A percentile compares a stretch with the other conserved stretches of the same genome.
Evolutionary conservation across 108 stramenopile species (phyloP).

Genomic region (Asterionellopsis glacialis): DNA sequence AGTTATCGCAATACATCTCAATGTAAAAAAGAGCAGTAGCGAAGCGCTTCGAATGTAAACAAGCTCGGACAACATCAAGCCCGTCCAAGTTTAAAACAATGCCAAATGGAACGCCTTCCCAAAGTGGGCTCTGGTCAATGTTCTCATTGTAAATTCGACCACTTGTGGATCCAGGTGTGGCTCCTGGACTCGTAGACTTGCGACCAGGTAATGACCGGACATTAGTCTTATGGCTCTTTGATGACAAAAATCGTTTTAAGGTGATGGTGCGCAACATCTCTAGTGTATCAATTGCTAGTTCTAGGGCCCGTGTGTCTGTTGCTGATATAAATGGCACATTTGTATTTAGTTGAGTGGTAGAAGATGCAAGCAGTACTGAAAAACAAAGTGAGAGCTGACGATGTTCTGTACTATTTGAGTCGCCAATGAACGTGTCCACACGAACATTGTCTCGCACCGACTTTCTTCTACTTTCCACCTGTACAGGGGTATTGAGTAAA

Average conservation of each 20-base stretch:
- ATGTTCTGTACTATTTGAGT: constrained; percentile 27
- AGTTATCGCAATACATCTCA: constrained; percentile 28
- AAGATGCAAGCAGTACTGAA: constrained; percentile 13
- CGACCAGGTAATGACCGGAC: constrained; percentile 3
- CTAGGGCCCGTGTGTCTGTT: constrained; percentile 21
- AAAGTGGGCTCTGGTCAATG: constrained; percentile 16
- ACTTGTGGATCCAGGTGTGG: constrained; percentile 8
- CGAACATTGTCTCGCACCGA: constrained; percentile 15
- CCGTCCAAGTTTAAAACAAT: constrained; percentile 60
- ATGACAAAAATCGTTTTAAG: constrained; percentile 36
- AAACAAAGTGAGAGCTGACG: constrained; percentile 33
- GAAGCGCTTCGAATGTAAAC: constrained; percentile 46
- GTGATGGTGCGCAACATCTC: constrained; percentile 42
- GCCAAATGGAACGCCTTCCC: constrained; percentile 71
- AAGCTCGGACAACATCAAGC: constrained; percentile 51
- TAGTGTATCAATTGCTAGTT: constrained; percentile 47
- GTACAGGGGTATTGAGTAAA: constrained; percentile 27
- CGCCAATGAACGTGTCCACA: constrained; percentile 37
- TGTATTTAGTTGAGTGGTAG: neutral
- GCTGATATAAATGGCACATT: neutral
- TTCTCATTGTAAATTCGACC: constrained; percentile 9
- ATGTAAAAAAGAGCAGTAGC: constrained; percentile 60
- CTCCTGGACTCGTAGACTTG: no score
- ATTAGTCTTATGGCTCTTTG: constrained; percentile 17
- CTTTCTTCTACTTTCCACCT: constrained; percentile 6